Conservation (phyloP, 768 basidiomycete genomes). For the Tubosaeta sp. region DNA sequence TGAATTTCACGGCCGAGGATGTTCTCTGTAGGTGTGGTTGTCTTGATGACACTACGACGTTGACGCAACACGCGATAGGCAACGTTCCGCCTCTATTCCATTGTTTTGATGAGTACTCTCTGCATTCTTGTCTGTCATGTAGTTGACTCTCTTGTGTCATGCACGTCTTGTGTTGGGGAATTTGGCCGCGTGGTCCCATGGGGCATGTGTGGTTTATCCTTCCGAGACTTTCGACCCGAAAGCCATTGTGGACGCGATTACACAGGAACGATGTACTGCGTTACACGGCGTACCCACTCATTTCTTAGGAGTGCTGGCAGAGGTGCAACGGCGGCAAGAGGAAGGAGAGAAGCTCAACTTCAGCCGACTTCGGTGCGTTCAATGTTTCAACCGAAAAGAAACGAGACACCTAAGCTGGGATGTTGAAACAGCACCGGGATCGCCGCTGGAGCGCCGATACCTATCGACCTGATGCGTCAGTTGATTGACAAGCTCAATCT, state of each 20-base stretch:
- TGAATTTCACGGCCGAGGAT: conserved; percentile 63
- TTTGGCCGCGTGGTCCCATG: conserved; percentile 72
- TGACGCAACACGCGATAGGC: conserved; percentile 39
- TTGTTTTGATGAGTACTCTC: conserved; percentile 76
- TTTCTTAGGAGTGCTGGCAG: conserved; percentile 69
- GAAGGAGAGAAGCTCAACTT: conserved; percentile 47
- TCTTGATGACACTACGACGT: background rate
- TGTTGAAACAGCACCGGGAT: conserved; percentile 62
- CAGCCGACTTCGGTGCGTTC: conserved; percentile 48
- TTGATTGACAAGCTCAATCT: conserved; percentile 67
- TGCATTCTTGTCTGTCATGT: background rate
- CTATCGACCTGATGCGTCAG: conserved; percentile 73
- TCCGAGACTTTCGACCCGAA: conserved; percentile 59
- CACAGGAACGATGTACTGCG: conserved; percentile 66
- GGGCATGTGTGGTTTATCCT: conserved; percentile 71
- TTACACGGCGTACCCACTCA: conserved; percentile 86
- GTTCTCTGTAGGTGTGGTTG: conserved; percentile 52
- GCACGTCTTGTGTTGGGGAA: conserved; percentile 79
- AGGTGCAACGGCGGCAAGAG: conserved; percentile 53
- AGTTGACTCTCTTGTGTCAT: conserved; percentile 13
- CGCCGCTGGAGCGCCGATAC: conserved; percentile 74
- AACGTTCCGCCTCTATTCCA: conserved; percentile 84
- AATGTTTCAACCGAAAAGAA: background rate
- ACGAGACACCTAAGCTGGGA: background rate
- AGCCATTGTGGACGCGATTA: conserved; percentile 67